phyloP scores from a whole-genome alignment of 352 stramenopile species.

The Globisporangium radiosum region DNA sequence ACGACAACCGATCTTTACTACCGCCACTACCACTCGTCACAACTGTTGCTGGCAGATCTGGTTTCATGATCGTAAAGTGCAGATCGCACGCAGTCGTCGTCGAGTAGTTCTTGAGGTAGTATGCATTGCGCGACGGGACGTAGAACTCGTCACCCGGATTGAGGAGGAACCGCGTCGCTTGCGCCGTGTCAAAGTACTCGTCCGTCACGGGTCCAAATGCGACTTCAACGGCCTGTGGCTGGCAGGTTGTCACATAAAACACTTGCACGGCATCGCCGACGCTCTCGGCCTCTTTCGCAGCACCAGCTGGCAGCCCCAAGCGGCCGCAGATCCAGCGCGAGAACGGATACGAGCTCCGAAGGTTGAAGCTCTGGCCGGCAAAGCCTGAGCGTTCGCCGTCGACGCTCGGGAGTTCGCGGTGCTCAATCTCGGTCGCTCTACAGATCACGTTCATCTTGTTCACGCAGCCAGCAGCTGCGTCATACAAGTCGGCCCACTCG shows the following conservation, averaged over 20 bases:
- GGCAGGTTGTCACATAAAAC: constrained; percentile 90
- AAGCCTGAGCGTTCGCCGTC: constrained; percentile 46
- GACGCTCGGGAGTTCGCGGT: constrained; percentile 59
- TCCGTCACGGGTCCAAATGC: constrained; percentile 58
- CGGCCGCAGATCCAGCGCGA: constrained; percentile 88
- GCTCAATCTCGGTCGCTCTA: constrained; percentile 60
- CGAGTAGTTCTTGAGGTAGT: constrained; percentile 96
- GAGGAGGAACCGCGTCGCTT: constrained; percentile 92
- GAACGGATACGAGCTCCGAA: constrained; percentile 57
- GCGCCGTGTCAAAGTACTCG: constrained; percentile 84
- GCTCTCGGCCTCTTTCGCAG: constrained; percentile 94
- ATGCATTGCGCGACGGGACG: constrained; percentile 94
- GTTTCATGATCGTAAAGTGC: constrained; percentile 94
- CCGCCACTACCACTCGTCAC: not conserved
- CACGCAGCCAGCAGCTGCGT: constrained; percentile 39
- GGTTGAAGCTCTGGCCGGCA: constrained; percentile 86
- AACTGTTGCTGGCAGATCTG: constrained; percentile 17
- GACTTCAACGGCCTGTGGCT: constrained; percentile 77
- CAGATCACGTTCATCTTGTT: constrained; percentile 83
- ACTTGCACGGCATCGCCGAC: constrained; percentile 92
- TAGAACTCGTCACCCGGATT: constrained; percentile 95
- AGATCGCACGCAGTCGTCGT: constrained; percentile 77
- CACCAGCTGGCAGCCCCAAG: constrained; percentile 86
- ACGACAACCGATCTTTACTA: not conserved
- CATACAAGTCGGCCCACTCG: constrained; percentile 73